Evolutionary conservation across 768 basidiomycete species (phyloP).

Genomic region (Mrakia gelida): DNA sequence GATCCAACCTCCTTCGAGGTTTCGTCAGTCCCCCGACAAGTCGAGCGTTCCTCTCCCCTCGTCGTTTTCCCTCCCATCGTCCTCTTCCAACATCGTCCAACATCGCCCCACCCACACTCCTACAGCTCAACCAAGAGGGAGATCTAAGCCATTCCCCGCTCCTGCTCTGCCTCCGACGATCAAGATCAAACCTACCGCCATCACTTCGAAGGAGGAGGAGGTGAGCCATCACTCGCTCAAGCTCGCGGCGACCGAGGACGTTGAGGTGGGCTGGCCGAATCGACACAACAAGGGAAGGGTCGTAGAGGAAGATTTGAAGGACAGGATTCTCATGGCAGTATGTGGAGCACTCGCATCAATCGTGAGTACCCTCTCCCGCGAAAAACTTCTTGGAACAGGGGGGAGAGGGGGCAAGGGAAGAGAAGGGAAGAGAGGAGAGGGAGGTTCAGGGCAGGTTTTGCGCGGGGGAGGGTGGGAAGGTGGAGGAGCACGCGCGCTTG

Average conservation of each 20-base stretch:
- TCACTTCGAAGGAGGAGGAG: not conserved
- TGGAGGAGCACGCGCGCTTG: not conserved
- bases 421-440: not conserved
- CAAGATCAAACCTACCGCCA: not conserved
- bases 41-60: not conserved
- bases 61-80: not conserved
- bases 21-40: not conserved
- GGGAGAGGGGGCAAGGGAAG: too few species aligned
- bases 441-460: not conserved
- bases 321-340: constrained; percentile 27
- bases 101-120: not conserved
- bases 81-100: not conserved
- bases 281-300: not conserved
- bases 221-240: too few species aligned
- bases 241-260: not conserved
- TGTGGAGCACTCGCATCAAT: constrained; percentile 20
- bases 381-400: too few species aligned
- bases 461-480: not conserved
- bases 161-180: not conserved
- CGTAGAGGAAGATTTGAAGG: constrained; percentile 17
- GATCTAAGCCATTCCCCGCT: too few species aligned
- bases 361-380: constrained; percentile 13
- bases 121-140: not conserved
- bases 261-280: not conserved
- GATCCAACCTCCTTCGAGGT: not conserved